phyloP scores from a whole-genome alignment of 2,329 filamentous ascomycete genomes.

The Ceratocystis harringtonii region DNA sequence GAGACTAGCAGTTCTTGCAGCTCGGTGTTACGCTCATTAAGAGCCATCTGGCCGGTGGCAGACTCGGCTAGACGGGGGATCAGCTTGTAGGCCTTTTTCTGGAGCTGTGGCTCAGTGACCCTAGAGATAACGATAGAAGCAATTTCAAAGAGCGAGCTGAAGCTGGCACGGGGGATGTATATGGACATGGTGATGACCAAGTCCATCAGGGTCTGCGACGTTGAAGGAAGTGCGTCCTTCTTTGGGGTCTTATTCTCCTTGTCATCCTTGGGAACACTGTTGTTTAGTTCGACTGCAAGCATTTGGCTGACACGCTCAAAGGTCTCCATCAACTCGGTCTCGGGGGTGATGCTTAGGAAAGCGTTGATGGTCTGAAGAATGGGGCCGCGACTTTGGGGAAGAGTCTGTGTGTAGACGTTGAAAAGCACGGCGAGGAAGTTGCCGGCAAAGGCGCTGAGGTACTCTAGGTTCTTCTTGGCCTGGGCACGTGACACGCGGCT shows the following conservation, averaged over 20 bases:
- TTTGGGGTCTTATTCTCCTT: constrained; percentile 45
- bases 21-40: constrained; percentile 60
- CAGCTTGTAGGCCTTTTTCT: constrained; percentile 98
- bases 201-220: constrained; percentile 89
- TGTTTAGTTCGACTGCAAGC: constrained; percentile 56
- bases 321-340: constrained; percentile 65
- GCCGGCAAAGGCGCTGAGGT: constrained; percentile 63
- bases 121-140: constrained; percentile 69
- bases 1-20: constrained; percentile 68
- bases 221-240: constrained; percentile 65
- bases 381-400: constrained; percentile 79
- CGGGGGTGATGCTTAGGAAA: constrained; percentile 76
- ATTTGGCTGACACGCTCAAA: constrained; percentile 77
- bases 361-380: constrained; percentile 91
- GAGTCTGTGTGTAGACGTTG: constrained; percentile 94
- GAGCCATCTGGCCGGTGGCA: constrained; percentile 57
- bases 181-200: constrained; percentile 90
- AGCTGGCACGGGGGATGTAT: constrained; percentile 79
- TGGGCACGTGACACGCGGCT: constrained; percentile 60
- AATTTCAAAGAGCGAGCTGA: constrained; percentile 71
- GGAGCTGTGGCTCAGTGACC: constrained; percentile 73
- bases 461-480: constrained; percentile 66
- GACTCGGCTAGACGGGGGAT: constrained; percentile 82
- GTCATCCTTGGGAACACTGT: constrained; percentile 41
- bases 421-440: constrained; percentile 95